Base-by-base conservation (phyloP, 2,329 filamentous ascomycete species). In the Pochonia chlamydosporia region DNA sequence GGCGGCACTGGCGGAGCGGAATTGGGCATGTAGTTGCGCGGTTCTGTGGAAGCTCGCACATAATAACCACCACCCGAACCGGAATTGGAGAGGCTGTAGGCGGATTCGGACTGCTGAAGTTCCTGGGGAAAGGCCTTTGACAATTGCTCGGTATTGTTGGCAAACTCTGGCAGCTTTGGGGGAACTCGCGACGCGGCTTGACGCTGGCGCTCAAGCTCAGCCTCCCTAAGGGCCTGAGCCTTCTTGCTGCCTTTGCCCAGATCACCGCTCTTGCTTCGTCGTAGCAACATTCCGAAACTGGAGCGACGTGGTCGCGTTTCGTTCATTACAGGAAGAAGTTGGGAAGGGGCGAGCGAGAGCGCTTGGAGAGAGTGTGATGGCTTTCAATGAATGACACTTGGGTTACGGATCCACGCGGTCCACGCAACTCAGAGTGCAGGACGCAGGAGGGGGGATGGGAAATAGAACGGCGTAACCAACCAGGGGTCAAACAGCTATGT, bases 231-330 rank as follows among this genome's bases (percentile, higher is more conserved):
- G 54, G 78, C 72, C 66, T 81, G 74, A 60, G 70, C 72, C 71
- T 82, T 84, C 66, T 76, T 81, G 64, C 72, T 73, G 54, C 71
- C 72, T 56, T 79, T 79, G 56, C 74, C 75, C 49, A 86, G 63
- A 54, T 87, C 82, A 50, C 77, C 78, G 49, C 82, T 86, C 63
- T 86, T 87, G 62, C 78, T 78, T 56, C 84, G 79, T 66, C 82
- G 77, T 52, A 87, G 75, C 61, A 87, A 77, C 67, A 78, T 76
- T 59, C 73, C 73, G 67, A 78, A 69, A 59, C 71, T 76, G 54
- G 74, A 59, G 49, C 62, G 63, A 54, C 59, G 64, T 55, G 60
- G 56, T 46, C 39, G 48, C 25, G 54, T 50, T 56, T 56, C 63
- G 59, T 63, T 64, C 55, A 58, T 65, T 51, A 53, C 47, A 49